phyloP scores from a whole-genome alignment of 2,329 filamentous ascomycete species.

The Cordyceps pruinosa region DNA sequence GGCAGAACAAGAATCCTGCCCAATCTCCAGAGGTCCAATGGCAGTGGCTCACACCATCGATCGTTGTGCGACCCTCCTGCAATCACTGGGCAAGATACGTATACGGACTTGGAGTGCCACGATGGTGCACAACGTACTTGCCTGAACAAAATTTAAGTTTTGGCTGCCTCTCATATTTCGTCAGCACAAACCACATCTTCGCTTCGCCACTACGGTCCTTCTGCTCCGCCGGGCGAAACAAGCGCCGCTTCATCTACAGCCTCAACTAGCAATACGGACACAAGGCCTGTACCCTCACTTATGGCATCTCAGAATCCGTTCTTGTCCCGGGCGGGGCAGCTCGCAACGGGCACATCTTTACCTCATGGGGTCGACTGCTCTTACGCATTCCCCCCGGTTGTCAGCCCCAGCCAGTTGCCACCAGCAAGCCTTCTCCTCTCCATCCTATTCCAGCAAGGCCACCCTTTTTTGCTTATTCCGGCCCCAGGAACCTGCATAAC shows the following conservation, averaged over 20 bases:
- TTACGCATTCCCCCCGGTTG: background rate
- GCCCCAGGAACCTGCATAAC: background rate
- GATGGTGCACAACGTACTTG: no score
- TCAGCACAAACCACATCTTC: no score
- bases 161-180: no score
- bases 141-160: no score
- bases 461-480: background rate
- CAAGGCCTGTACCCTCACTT: background rate
- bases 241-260: background rate
- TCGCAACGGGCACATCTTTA: background rate
- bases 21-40: no score
- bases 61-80: background rate
- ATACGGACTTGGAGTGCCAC: no score
- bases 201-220: background rate
- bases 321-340: background rate
- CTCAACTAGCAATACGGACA: background rate
- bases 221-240: background rate
- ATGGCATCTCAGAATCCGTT: background rate
- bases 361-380: background rate
- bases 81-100: background rate
- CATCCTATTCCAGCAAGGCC: background rate
- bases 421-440: background rate
- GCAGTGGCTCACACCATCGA: background rate
- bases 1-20: background rate
- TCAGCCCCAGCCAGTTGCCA: background rate